These are phyloP conservation scores for Gilbertella persicaria DNA, from an alignment of 371 early-diverging fungal genomes.

Conservation along the genomic window DNA sequence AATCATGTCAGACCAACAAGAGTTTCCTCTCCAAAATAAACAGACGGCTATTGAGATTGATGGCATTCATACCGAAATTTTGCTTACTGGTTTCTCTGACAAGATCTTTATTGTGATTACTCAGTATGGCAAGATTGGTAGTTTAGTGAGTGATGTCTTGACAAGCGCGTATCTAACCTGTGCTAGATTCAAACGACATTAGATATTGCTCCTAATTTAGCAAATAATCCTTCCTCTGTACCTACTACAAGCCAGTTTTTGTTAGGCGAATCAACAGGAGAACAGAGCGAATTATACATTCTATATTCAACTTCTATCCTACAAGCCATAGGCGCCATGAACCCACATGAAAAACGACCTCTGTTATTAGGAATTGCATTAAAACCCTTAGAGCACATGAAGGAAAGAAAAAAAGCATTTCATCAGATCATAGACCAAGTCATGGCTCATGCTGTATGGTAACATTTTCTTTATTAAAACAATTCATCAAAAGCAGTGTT, in stretches of 20 bases:
- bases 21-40: conserved; percentile 59
- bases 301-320: conserved; percentile 66
- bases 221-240: conserved; percentile 44
- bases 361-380: conserved; percentile 67
- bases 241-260: conserved; percentile 55
- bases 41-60: conserved; percentile 58
- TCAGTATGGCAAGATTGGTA: conserved; percentile 66
- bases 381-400: conserved; percentile 42
- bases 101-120: conserved; percentile 67
- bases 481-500: conserved; percentile 51
- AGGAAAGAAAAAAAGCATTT: conserved; percentile 33
- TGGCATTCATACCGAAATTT: conserved; percentile 65
- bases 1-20: conserved; percentile 20
- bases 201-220: conserved; percentile 45
- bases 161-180: neutral
- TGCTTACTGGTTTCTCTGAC: conserved; percentile 62
- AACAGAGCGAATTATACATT: conserved; percentile 61
- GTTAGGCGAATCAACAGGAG: conserved; percentile 53
- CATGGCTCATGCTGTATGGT: conserved; percentile 44
- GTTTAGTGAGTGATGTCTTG: conserved; percentile 44
- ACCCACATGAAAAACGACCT: conserved; percentile 62
- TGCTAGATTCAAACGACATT: conserved; percentile 49
- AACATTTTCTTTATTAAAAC: conserved; percentile 19
- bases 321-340: conserved; percentile 63
- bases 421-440: conserved; percentile 40